phyloP scores from a whole-genome alignment of 2,329 filamentous ascomycete genomes.

The Allantophomopsis cytisporea region DNA sequence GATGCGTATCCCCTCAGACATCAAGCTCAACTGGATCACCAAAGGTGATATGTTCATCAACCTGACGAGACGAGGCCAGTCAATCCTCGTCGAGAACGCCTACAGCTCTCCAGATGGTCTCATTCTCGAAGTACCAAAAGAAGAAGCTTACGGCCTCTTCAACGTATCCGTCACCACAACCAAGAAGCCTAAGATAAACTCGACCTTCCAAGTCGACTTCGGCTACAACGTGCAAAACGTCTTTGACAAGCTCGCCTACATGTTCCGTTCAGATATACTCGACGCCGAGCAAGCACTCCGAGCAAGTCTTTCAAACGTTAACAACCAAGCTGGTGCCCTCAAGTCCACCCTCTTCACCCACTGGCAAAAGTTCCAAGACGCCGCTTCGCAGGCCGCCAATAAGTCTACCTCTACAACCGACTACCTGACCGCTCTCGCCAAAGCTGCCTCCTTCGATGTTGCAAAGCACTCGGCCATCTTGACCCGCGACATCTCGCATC shows the following conservation, averaged over 20 bases:
- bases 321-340: no score
- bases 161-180: conserved; percentile 44
- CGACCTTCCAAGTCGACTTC: conserved; percentile 47
- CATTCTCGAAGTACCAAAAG: conserved; percentile 29
- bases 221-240: conserved; percentile 18
- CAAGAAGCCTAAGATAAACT: conserved; percentile 44
- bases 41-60: conserved; percentile 42
- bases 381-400: no score
- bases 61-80: conserved; percentile 32
- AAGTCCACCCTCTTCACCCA: no score
- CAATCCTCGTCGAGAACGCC: conserved; percentile 30
- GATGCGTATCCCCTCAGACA: conserved; percentile 34
- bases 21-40: conserved; percentile 38
- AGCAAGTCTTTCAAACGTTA: no score
- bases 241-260: conserved; percentile 7
- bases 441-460: conserved; percentile 6
- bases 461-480: conserved; percentile 15
- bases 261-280: no score
- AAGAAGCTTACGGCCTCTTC: conserved; percentile 42
- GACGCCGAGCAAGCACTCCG: no score
- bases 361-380: no score
- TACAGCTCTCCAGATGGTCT: conserved; percentile 18
- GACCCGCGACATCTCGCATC: conserved; percentile 12
- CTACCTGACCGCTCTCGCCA: not conserved
- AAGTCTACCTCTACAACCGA: not conserved